phyloP scores from a whole-genome alignment of 2,329 filamentous ascomycete genomes.

The Penicillium brasilianum region DNA sequence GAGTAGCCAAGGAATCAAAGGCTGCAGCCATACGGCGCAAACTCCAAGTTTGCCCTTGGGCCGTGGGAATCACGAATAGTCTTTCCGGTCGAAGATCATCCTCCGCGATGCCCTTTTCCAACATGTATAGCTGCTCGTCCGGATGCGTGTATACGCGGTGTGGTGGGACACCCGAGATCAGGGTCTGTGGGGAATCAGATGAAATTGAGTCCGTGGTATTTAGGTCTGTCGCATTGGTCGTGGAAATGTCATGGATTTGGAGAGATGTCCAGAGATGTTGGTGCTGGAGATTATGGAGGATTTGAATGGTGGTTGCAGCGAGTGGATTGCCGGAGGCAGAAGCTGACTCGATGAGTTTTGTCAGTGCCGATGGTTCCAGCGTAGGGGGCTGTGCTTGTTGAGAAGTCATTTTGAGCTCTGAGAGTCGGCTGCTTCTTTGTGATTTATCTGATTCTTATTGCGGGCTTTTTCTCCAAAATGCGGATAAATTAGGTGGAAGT shows the following conservation, averaged over 20 bases:
- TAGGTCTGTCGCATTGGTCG: background rate
- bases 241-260: slow-evolving; percentile 50
- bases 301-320: slow-evolving; percentile 59
- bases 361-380: slow-evolving; percentile 46
- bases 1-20: slow-evolving; percentile 58
- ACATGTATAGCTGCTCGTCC: slow-evolving; percentile 66
- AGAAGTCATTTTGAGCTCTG: slow-evolving; percentile 24
- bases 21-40: slow-evolving; percentile 60
- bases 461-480: slow-evolving; percentile 4
- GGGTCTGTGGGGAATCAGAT: slow-evolving; percentile 45
- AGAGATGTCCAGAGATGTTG: slow-evolving; percentile 66
- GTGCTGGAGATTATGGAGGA: slow-evolving; percentile 67
- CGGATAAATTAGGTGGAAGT: slow-evolving; percentile 2
- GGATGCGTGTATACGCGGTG: slow-evolving; percentile 66
- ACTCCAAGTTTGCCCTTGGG: slow-evolving; percentile 65
- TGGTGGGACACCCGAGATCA: slow-evolving; percentile 67
- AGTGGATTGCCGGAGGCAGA: slow-evolving; percentile 32
- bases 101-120: slow-evolving; percentile 56
- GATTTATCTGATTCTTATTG: background rate
- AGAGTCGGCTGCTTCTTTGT: background rate
- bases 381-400: slow-evolving; percentile 12
- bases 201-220: slow-evolving; percentile 6
- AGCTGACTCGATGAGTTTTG: slow-evolving; percentile 44
- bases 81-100: slow-evolving; percentile 56
- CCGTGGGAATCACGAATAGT: slow-evolving; percentile 65